phyloP scores from a whole-genome alignment of 345 rosid species.

The Rubroshorea leprosula region DNA sequence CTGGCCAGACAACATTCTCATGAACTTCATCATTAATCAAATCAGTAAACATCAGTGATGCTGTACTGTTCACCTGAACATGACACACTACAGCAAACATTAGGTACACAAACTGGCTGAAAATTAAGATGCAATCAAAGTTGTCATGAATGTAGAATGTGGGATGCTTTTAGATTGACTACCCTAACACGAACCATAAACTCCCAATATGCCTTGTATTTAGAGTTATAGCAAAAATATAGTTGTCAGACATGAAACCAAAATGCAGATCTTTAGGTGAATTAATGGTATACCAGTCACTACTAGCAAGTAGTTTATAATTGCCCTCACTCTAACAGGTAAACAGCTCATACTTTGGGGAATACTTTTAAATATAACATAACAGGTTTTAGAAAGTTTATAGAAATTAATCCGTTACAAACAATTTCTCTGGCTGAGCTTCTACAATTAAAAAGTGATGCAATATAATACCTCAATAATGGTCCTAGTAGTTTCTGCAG shows the following conservation, averaged over 20 bases:
- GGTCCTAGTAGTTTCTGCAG: slow-evolving; percentile 79
- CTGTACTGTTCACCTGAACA: slow-evolving; percentile 80
- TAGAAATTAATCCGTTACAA: neutral
- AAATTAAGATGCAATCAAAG: neutral
- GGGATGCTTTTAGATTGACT: neutral
- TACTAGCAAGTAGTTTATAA: no score
- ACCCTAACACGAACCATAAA: slow-evolving; percentile 5
- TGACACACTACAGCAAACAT: slow-evolving; percentile 52
- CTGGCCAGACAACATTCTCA: slow-evolving; percentile 81
- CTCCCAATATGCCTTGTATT: no score
- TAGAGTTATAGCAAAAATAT: no score
- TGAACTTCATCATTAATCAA: slow-evolving; percentile 54
- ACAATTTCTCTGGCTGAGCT: slow-evolving; percentile 4
- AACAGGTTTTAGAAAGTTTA: no score
- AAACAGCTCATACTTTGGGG: no score
- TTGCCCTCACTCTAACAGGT: no score
- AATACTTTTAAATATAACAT: no score
- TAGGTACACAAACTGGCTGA: slow-evolving; percentile 28
- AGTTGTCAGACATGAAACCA: no score
- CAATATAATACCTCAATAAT: slow-evolving; percentile 69
- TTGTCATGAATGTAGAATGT: no score
- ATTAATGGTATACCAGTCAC: no score
- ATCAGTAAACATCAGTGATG: slow-evolving; percentile 66
- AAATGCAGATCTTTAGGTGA: no score
- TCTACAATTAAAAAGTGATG: slow-evolving; percentile 18